These are phyloP conservation scores for Aurifilum marmelostoma DNA, from an alignment of 2,329 filamentous ascomycete species.

Conservation along the genomic window DNA sequence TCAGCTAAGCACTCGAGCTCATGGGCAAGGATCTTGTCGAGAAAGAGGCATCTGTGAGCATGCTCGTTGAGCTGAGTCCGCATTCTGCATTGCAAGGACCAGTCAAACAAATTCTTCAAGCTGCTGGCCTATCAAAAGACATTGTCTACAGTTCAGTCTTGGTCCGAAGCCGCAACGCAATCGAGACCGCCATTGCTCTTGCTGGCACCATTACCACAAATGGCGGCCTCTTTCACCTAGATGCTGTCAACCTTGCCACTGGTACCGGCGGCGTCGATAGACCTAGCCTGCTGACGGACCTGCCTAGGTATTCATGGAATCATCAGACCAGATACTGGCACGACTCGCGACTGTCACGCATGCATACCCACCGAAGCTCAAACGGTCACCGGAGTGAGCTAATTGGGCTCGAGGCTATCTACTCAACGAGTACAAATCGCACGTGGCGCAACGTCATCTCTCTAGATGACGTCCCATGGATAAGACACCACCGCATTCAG, in stretches of 20 bases:
- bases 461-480: conserved; percentile 57
- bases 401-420: conserved; percentile 49
- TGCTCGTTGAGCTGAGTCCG: conserved; percentile 54
- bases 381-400: conserved; percentile 48
- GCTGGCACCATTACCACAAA: conserved; percentile 16
- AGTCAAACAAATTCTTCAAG: conserved; percentile 54
- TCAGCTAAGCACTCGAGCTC: conserved; percentile 14
- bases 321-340: conserved; percentile 47
- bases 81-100: conserved; percentile 54
- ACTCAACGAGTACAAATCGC: conserved; percentile 49
- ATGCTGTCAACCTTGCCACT: conserved; percentile 28
- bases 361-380: conserved; percentile 43
- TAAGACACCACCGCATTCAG: conserved; percentile 62
- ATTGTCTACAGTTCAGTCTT: conserved; percentile 14
- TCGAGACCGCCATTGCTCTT: conserved; percentile 15
- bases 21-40: neutral
- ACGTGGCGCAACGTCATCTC: conserved; percentile 54
- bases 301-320: conserved; percentile 53
- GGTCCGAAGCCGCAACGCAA: conserved; percentile 16
- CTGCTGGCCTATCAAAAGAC: conserved; percentile 22
- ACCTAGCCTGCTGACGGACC: conserved; percentile 40
- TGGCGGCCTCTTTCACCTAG: conserved; percentile 17
- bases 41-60: conserved; percentile 37
- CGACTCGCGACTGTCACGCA: conserved; percentile 36
- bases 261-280: conserved; percentile 31